A percentile compares a stretch with the other conserved stretches of the same genome.
Conservation (phyloP, 2,329 filamentous ascomycete genomes). For the Sporothrix luriei region DNA sequence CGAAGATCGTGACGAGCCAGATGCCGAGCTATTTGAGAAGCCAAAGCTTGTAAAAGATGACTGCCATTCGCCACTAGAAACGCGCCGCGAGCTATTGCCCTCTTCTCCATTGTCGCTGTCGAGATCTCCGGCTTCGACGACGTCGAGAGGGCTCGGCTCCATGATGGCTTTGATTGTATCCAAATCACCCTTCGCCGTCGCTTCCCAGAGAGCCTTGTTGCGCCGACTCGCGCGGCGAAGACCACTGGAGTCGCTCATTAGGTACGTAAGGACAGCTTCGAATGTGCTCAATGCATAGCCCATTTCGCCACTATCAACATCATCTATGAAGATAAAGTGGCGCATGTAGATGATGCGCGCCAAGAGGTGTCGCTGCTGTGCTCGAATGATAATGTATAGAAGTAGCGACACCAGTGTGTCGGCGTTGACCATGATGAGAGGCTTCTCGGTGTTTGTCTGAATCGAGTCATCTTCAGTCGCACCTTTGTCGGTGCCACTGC, state of each 20-base stretch:
- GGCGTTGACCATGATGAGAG: constrained; percentile 69
- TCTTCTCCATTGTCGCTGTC: constrained; percentile 29
- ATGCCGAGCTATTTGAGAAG: constrained; percentile 47
- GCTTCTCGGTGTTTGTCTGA: constrained; percentile 50
- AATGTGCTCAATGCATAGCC: constrained; percentile 96
- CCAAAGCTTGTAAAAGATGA: constrained; percentile 52
- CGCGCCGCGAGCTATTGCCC: constrained; percentile 32
- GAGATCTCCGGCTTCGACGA: constrained; percentile 42
- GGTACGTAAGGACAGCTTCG: constrained; percentile 88
- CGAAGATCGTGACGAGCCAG: constrained; percentile 35
- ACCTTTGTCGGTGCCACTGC: background rate
- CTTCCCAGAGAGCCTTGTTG: constrained; percentile 87
- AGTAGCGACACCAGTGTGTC: constrained; percentile 91
- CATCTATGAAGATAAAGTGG: constrained; percentile 96
- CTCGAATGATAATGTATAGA: constrained; percentile 87
- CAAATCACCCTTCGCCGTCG: constrained; percentile 75
- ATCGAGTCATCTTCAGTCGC: background rate
- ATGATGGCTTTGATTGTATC: constrained; percentile 75
- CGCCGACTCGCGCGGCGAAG: constrained; percentile 81
- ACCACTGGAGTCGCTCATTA: constrained; percentile 77
- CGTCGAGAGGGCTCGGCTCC: constrained; percentile 64
- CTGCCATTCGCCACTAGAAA: constrained; percentile 49
- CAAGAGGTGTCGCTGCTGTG: constrained; percentile 83
- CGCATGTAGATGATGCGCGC: constrained; percentile 92
- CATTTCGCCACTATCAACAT: constrained; percentile 94